Conservation (phyloP, 208 protist species). For the Blastocrithidia nonstop region DNA sequence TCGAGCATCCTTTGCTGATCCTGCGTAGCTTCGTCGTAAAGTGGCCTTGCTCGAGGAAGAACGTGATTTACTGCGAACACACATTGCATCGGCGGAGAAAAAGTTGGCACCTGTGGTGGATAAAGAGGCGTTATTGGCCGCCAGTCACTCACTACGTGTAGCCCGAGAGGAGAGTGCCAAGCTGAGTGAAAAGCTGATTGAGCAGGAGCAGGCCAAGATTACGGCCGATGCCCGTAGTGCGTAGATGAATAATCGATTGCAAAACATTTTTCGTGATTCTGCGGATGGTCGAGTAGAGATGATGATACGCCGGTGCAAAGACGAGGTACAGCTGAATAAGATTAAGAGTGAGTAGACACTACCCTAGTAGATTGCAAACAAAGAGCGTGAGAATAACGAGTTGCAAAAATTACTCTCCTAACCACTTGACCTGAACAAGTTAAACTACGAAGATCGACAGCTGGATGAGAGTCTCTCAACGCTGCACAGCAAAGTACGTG, state of each 20-base stretch:
- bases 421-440: constrained; percentile 60
- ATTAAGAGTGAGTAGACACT: constrained; percentile 82
- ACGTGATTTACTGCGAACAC: constrained; percentile 40
- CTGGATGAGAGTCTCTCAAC: constrained; percentile 52
- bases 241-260: constrained; percentile 66
- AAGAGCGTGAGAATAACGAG: constrained; percentile 55
- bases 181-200: constrained; percentile 53
- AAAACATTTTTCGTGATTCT: constrained; percentile 72
- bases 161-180: constrained; percentile 57
- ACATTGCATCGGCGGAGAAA: constrained; percentile 56
- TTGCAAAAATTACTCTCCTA: constrained; percentile 66
- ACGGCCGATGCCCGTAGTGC: constrained; percentile 44
- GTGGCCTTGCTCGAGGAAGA: constrained; percentile 67
- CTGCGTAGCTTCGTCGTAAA: constrained; percentile 50
- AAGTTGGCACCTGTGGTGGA: constrained; percentile 52
- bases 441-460: constrained; percentile 37
- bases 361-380: constrained; percentile 63
- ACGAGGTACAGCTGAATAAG: constrained; percentile 76
- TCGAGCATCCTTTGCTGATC: constrained; percentile 51
- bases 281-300: constrained; percentile 59
- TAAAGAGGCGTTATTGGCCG: constrained; percentile 64
- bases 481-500: constrained; percentile 37
- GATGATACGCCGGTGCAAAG: constrained; percentile 72
- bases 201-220: constrained; percentile 66
- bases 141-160: constrained; percentile 47